Percentiles rank a stretch among this genome's conserved stretches.
Evolutionary conservation across 1,139 yeast genomes (phyloP).

Genomic region (Wickerhamomyces sp.): DNA sequence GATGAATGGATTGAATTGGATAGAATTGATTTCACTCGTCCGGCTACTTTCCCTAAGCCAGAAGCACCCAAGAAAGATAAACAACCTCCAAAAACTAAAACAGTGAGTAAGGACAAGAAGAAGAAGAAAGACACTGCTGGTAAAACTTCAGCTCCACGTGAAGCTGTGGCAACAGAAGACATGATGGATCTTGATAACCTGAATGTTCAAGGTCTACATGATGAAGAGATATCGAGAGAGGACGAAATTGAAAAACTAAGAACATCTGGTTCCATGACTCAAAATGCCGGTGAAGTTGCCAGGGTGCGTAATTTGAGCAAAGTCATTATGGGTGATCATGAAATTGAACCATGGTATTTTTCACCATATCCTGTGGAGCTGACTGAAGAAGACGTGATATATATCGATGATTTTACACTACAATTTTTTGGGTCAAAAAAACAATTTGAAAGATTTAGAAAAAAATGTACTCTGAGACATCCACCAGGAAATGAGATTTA

Average conservation of each 20-base stretch:
- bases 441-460: slow-evolving; percentile 87
- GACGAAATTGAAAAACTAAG: slow-evolving; percentile 90
- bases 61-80: slow-evolving; percentile 41
- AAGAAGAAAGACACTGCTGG: slow-evolving; percentile 21
- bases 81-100: slow-evolving; percentile 25
- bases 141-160: slow-evolving; percentile 12
- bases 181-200: slow-evolving; percentile 83
- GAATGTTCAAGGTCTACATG: slow-evolving; percentile 73
- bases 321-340: slow-evolving; percentile 82
- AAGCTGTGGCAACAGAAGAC: slow-evolving; percentile 39
- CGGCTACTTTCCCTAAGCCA: slow-evolving; percentile 67
- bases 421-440: slow-evolving; percentile 84
- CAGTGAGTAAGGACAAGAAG: slow-evolving; percentile 24
- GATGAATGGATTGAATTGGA: slow-evolving; percentile 88
- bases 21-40: slow-evolving; percentile 63
- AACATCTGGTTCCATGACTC: slow-evolving; percentile 96
- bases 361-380: slow-evolving; percentile 95
- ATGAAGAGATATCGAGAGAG: slow-evolving; percentile 73
- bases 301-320: slow-evolving; percentile 78
- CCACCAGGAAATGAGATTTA: slow-evolving; percentile 99
- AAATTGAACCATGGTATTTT: slow-evolving; percentile 98
- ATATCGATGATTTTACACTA: slow-evolving; percentile 86
- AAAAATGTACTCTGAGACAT: slow-evolving; percentile 80
- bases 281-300: slow-evolving; percentile 81
- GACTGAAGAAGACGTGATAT: slow-evolving; percentile 85